Base-by-base conservation (phyloP, 495 filamentous ascomycete species). In the Friedmanniomyces endolithicus region DNA sequence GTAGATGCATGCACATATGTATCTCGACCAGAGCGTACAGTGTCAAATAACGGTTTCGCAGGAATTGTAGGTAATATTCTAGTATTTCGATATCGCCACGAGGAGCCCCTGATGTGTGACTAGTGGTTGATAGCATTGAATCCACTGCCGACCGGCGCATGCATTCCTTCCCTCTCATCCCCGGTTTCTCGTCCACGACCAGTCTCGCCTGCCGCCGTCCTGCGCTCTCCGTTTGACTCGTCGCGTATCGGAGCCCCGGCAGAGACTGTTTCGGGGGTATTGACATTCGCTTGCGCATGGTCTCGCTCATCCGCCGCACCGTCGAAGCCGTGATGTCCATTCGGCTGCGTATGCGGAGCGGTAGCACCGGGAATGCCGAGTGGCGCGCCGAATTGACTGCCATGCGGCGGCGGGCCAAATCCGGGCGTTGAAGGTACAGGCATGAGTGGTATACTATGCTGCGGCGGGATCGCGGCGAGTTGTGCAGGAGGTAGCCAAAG, bases 111-210 rank as follows among this genome's bases (percentile, higher is more conserved):
- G 27, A 31, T 31, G 4, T 9, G 27, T 9, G 27, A 3, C 53
- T 49, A 58, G 44, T 57, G 55, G 48, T 65, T 65, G 20, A 64
- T 63, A 20, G 65, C 61, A 24, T 58, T 67, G 49, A 65, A 65
- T 1, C 59, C 64, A 12, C 55, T 58, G 0, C 47, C 61, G 31
- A 20, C 37, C 11, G 39, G 34, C n/a, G n/a, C 45, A 34, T 7
- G 14, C 16, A 14, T 24, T 40, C 31, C 56, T 14, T 34, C 50
- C 37, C 37, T 41, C 37, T 41, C 37, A 16, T 41, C 37, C 37
- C 14, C 12, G 24, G 14, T 29, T 16, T 34, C 50, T 53, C 16
- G 50, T 40, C 48, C 33, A 47, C 7, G 17, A 39, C 11, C 20
- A 12, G 4, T 23, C 1, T n/a, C 16, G 2, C 41, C 49, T 6